phyloP scores from a whole-genome alignment of 805 yeast species.

The Nakazawaea pomicola region DNA sequence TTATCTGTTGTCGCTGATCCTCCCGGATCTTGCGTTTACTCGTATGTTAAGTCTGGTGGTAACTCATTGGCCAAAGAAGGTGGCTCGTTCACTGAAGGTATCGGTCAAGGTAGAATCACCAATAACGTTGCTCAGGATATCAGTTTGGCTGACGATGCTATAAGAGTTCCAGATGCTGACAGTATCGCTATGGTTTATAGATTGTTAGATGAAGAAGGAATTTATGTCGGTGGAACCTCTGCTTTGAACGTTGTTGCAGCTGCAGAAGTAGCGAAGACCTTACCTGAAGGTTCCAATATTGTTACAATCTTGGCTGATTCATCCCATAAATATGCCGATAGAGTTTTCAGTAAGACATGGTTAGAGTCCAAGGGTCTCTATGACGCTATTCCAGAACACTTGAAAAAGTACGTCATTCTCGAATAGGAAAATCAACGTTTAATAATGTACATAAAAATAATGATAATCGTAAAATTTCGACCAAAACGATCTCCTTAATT shows the following conservation, averaged over 20 bases:
- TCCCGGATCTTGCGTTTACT: conserved; percentile 83
- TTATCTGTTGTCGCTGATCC: conserved; percentile 83
- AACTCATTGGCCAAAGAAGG: conserved; percentile 68
- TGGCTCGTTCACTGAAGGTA: conserved; percentile 89
- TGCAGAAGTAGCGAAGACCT: conserved; percentile 59
- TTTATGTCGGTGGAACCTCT: conserved; percentile 86
- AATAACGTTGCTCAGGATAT: conserved; percentile 73
- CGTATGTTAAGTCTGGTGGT: conserved; percentile 70
- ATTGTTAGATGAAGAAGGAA: conserved; percentile 83
- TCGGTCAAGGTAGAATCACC: conserved; percentile 93
- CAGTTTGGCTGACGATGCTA: conserved; percentile 72
- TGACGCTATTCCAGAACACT: conserved; percentile 61
- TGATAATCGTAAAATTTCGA: too few species aligned
- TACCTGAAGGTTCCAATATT: conserved; percentile 77
- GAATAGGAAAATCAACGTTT: conserved; percentile 20
- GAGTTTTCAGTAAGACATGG: conserved; percentile 78
- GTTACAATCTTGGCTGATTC: conserved; percentile 89
- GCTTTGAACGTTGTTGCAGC: conserved; percentile 93
- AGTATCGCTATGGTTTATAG: conserved; percentile 81
- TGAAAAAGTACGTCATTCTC: conserved; percentile 61
- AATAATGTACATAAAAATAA: too few species aligned
- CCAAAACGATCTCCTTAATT: too few species aligned
- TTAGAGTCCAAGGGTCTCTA: conserved; percentile 62
- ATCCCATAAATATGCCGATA: conserved; percentile 82
- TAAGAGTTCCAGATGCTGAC: conserved; percentile 71